phyloP scores from a whole-genome alignment of 176 grass and related monocot species.

The Cenchrus fungigraminus region DNA sequence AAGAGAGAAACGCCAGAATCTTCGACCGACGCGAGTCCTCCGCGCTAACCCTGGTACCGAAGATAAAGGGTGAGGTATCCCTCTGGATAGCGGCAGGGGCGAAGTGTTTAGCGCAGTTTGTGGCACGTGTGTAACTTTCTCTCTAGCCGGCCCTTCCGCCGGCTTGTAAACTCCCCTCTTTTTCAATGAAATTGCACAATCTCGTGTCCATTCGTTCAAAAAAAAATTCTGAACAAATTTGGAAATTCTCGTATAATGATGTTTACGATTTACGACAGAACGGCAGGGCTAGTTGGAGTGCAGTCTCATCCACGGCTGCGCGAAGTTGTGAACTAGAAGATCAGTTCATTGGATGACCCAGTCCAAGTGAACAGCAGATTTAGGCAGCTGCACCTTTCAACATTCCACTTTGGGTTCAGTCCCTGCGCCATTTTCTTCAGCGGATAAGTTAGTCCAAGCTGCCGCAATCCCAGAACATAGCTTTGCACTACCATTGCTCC shows the following conservation, averaged over 20 bases:
- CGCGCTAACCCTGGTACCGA: too few relatives aligned
- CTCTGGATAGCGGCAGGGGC: too few relatives aligned
- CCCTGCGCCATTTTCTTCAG: not conserved
- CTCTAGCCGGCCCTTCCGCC: too few relatives aligned
- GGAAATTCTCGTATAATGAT: not conserved
- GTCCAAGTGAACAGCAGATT: not conserved
- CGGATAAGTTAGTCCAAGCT: slow-evolving; percentile 6
- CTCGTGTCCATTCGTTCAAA: too few relatives aligned
- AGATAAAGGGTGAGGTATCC: too few relatives aligned
- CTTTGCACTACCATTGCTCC: slow-evolving; percentile 4
- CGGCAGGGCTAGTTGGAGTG: not conserved
- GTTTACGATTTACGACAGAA: too few relatives aligned
- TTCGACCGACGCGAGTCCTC: too few relatives aligned
- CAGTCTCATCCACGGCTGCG: not conserved
- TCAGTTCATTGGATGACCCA: not conserved
- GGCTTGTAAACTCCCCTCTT: too few relatives aligned
- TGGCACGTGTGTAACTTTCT: too few relatives aligned
- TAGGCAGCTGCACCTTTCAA: not conserved
- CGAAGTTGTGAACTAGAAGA: not conserved
- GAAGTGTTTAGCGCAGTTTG: too few relatives aligned
- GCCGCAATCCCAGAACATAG: not conserved
- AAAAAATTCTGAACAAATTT: not conserved
- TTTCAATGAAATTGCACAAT: too few relatives aligned
- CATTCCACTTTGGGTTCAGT: not conserved
- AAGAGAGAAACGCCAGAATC: too few relatives aligned